Evolutionary conservation across 2,329 filamentous ascomycete species (phyloP), one percentile per base, ranked within the genome.

Genomic region (Aureobasidium sp.): DNA sequence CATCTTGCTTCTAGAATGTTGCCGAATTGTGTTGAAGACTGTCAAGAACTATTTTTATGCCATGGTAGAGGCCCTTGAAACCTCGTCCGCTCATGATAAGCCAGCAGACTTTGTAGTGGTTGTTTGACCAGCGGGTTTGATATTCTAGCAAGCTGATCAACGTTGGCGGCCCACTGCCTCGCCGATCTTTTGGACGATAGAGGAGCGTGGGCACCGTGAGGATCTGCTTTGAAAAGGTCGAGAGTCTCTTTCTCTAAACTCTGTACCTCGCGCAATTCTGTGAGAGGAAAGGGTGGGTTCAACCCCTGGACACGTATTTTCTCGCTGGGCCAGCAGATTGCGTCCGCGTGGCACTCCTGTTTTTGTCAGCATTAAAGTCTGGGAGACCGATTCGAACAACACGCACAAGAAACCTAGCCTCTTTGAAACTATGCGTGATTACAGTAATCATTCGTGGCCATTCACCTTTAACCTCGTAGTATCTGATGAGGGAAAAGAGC

Each of bases 401-500:
- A 60, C 57, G 6, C 26, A 60, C 57, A 32, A 79, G 67, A 59
- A 80, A 79, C 1, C 78, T 69, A 27, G 68, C 69, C 20, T 75
- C 69, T 61, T 81, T 81, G 71, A 80, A 81, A 0, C 76, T 76
- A 67, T 80, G 78, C 2, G 77, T 79, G 34, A 80, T 71, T 36
- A 80, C 67, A 1, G 75, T 76, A 26, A 80, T 69, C 1, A 71
- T 69, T 24, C 69, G 66, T 0, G 78, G 78, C 64, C 78, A 80
- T 1, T 51, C 57, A 4, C 76, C 76, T 1, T 71, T 72, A 2
- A 69, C 69, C 32, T 72, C 70, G 5, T 72, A 69, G 63, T 82
- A 84, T 3, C 79, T 77, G 65, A 87, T 78, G 69, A 96, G 77
- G 13, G 87, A 88, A 71, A 92, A 92, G 17, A 96, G 75, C 5